A percentile compares a stretch with the other conserved stretches of the same genome.
phyloP scores from a whole-genome alignment of 768 basidiomycete genomes.

The Pulveroboletus sp. region DNA sequence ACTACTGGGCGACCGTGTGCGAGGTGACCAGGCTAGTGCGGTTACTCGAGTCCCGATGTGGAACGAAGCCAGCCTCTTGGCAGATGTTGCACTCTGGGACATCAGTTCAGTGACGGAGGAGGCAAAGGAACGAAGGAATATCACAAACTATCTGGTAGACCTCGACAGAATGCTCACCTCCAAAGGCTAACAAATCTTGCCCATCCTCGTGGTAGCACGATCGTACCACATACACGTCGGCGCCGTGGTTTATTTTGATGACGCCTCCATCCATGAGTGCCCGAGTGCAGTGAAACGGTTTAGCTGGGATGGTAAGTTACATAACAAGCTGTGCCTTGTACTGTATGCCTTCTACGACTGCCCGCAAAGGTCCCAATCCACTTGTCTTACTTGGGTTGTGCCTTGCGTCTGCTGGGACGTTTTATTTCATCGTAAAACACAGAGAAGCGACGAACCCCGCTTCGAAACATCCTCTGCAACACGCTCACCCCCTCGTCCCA shows the following conservation, averaged over 20 bases:
- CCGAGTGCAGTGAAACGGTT: background rate
- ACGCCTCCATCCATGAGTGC: constrained; percentile 41
- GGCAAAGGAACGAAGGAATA: constrained; percentile 1
- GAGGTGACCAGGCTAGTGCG: constrained; percentile 74
- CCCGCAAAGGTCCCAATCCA: constrained; percentile 53
- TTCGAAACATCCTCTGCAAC: constrained; percentile 53
- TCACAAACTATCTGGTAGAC: constrained; percentile 57
- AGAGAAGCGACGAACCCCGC: constrained; percentile 57
- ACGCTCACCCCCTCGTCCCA: constrained; percentile 63
- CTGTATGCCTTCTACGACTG: constrained; percentile 14
- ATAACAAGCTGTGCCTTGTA: too few species aligned
- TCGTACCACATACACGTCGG: constrained; percentile 57
- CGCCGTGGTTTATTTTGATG: constrained; percentile 53
- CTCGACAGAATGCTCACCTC: constrained; percentile 68
- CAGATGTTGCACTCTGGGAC: constrained; percentile 39
- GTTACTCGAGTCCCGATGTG: constrained; percentile 68
- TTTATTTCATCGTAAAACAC: constrained; percentile 50
- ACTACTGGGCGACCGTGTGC: constrained; percentile 58
- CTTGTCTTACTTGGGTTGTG: constrained; percentile 54
- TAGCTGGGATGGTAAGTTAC: too few species aligned
- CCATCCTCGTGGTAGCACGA: constrained; percentile 61
- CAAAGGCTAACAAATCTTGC: constrained; percentile 65
- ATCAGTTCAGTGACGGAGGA: constrained; percentile 4
- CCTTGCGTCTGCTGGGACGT: constrained; percentile 51
- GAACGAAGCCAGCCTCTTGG: constrained; percentile 59